phyloP scores from a whole-genome alignment of 73 alveolate genomes.

The Paramecium pentaurelia region DNA sequence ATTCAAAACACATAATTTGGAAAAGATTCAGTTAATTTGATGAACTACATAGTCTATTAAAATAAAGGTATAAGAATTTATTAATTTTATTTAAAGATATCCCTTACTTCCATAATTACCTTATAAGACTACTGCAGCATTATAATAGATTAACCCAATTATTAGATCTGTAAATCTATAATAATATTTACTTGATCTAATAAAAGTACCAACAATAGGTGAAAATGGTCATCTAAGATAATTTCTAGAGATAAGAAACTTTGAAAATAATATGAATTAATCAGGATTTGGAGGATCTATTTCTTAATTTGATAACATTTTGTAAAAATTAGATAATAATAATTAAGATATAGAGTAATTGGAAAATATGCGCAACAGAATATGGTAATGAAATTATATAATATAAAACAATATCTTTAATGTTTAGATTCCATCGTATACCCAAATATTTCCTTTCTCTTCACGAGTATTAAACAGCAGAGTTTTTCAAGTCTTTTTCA shows the following conservation, averaged over 20 bases:
- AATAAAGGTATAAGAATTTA: neutral
- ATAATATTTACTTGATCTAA: neutral
- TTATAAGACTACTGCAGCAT: neutral
- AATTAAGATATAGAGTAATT: neutral
- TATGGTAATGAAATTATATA: neutral
- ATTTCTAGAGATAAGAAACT: neutral
- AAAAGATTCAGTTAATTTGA: constrained; percentile 25
- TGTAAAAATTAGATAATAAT: neutral
- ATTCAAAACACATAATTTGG: neutral
- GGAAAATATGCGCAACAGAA: neutral
- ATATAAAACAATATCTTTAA: neutral
- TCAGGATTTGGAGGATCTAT: neutral
- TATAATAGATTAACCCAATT: neutral
- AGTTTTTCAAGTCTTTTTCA: constrained; percentile 6
- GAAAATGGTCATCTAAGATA: neutral
- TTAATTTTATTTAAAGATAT: neutral
- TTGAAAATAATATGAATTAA: neutral
- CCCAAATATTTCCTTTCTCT: constrained; percentile 32
- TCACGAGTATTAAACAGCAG: constrained; percentile 61
- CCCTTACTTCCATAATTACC: neutral
- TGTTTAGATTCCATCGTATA: constrained; percentile 8
- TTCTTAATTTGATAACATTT: neutral
- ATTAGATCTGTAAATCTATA: neutral
- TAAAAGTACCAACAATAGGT: neutral
- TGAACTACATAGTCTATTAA: neutral